Evolutionary conservation across 139 green algal species (phyloP), one percentile per base, ranked within the genome.

Genomic region (Penium margaritaceum): DNA sequence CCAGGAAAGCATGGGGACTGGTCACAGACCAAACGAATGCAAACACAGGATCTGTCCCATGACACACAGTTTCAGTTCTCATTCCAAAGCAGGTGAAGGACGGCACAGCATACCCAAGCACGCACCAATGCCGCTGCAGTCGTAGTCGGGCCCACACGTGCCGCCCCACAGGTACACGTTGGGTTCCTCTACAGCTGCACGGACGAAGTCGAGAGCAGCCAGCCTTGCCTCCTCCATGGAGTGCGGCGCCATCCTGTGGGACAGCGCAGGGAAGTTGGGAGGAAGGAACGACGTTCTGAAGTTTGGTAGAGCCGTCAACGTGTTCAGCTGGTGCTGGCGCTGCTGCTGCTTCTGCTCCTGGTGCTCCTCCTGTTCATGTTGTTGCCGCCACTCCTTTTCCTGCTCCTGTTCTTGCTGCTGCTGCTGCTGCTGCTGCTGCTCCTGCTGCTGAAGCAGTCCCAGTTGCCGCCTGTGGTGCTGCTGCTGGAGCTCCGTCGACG

Each of bases 121-220:
- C 51, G 5, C 21, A 67, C 58, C 41, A 6, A 77, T 14, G 12
- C 70, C 70, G 70, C 70, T 77, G 70, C 70, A 77, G 61, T 77
- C 70, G 15, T 70, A 70, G 70, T 77, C 63, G n/a, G 70, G 70
- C 3, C 62, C 62, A 7, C 54, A 34, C 4, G 70, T 77, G 9
- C 70, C 70, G 12, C 70, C 70, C 70, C 70, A 77, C 32, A 70
- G 41, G 58, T 77, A 77, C n/a, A 44, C 4, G 62, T 77, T 77
- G 54, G 21, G 67, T 29, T 34, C 30, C 37, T 24, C 39, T 36
- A 47, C 9, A n/a, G 67, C 67, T 2, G 67, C 67, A 15, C 35
- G 5, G 24, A 29, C 21, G 15, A 67, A 75, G 2, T 12, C 44
- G n/a, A 75, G 30, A 41, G 36, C 67, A n/a, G 9, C 55, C 5